Base-by-base conservation (phyloP, 73 alveolate species). In the Halteria grandinella region DNA sequence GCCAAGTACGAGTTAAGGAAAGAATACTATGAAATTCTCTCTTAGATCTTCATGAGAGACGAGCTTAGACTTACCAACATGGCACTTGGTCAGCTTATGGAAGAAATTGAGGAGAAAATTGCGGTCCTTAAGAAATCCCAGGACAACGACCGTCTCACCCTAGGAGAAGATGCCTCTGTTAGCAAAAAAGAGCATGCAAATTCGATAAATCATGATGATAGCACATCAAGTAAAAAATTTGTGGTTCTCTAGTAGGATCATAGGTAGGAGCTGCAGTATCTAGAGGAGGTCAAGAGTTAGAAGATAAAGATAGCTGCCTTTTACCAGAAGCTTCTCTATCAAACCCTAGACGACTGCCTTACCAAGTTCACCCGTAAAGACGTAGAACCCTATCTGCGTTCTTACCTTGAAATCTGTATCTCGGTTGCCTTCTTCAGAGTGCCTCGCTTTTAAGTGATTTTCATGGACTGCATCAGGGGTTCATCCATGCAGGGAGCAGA, bases 371-470 rank as follows among this genome's bases (percentile, higher is more conserved):
- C 77, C 39, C 39, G 87, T 31, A 93, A 89, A 82, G 93, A 88
- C 6, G 81, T 93, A 28, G 95, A 86, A 32, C 83, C 85, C 24
- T 85, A 89, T 55, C 79, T 77, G 57, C 51, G 93, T 32, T 55
- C 83, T 12, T 93, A 78, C 70, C 90, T 93, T 0, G 94, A 85
- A 41, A 43, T 36, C 15, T 64, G 55, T 28, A 55, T 90, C 17
- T 93, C 95, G 1, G 41, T 91, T 32, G 90, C 93, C 1, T 93
- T 83, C 58, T 93, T 89, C 78, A 85, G 85, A 49, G 75, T 83
- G 7, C 92, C 92, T 11, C 43, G 48, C 10, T 83, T 69, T 32
- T 36, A 74, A 49, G 47, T 39, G 15, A 4, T 40, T 1, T 83
- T 83, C 39, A 8, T 83, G 10, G 60, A 74, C 4, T 52, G 81